Evolutionary conservation across 129 eudicot species (phyloP), one percentile per base, ranked within the genome.

Genomic region (Oenanthe sinensis): DNA sequence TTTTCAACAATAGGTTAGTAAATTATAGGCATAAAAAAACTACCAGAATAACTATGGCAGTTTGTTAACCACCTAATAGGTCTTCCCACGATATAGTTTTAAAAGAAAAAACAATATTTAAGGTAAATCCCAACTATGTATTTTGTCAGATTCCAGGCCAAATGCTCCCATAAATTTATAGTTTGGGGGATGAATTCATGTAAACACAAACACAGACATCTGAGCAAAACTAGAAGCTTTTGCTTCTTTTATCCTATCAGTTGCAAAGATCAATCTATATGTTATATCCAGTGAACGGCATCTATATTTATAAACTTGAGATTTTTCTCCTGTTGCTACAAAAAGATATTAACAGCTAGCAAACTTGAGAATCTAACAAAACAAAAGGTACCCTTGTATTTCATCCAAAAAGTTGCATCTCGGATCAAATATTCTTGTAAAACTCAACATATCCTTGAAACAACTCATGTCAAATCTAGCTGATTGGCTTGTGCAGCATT

Each of bases 401-500:
- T 67, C 60, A 30, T 22, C 28, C 75, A 45, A 49, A 39, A 67
- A 43, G 5, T 67, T 15, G 72, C 72, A 67, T 65, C 71, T 65
- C 65, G 16, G 14, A 58, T 65, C 40, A 26, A 4, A 33, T 28
- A 65, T 28, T 28, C 20, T 28, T 65, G 40, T 30, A 65, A 26
- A 26, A 58, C 71, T 65, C 40, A 43, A n/a, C 47, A 46, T 43
- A 2, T 44, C 39, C 19, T 44, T 44, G 8, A 22, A 43, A 13
- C 33, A 4, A 43, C 71, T 63, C 30, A 46, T 77, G 80, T 83
- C 65, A 74, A 16, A 82, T 43, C 88, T 82, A 83, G 77, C 82
- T 26, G 13, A 91, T 87, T 11, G 84, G 55, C 79, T 91, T 94
- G 71, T 87, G 86, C 71, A 94, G 79, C 88, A 94, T 83, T 2